These are phyloP conservation scores for Infundibulicybe gibba DNA, from an alignment of 768 basidiomycete species.

Conservation along the genomic window DNA sequence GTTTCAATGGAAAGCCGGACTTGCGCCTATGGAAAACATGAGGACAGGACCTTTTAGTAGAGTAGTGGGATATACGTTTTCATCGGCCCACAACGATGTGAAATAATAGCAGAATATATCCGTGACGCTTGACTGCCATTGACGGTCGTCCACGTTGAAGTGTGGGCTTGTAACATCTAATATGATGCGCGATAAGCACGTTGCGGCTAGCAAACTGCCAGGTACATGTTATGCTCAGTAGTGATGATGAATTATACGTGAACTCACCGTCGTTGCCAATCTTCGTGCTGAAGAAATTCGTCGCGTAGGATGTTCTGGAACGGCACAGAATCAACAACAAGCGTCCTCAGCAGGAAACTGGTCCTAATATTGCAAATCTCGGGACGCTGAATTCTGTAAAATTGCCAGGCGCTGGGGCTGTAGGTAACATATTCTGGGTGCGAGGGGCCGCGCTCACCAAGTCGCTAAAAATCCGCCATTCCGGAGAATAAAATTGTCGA, in stretches of 20 bases:
- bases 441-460: conserved; percentile 40
- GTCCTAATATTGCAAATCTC: conserved; percentile 54
- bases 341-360: conserved; percentile 50
- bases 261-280: conserved; percentile 52
- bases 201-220: conserved; percentile 46
- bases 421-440: not conserved
- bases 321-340: conserved; percentile 63
- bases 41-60: not conserved
- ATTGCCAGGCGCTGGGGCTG: conserved; percentile 55
- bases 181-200: conserved; percentile 60
- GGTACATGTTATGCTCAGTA: not conserved
- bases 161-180: conserved; percentile 62
- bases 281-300: conserved; percentile 27
- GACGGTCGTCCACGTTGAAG: conserved; percentile 59
- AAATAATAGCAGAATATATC: conserved; percentile 63
- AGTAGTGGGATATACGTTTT: conserved; percentile 36
- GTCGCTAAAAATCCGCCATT: conserved; percentile 54
- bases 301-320: conserved; percentile 48
- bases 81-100: conserved; percentile 58
- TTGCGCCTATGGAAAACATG: conserved; percentile 52
- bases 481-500: conserved; percentile 69
- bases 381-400: conserved; percentile 58
- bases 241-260: not conserved
- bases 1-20: conserved; percentile 55
- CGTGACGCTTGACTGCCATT: conserved; percentile 62